phyloP scores from a whole-genome alignment of 1,139 yeast species.

The Torulaspora globosa region DNA sequence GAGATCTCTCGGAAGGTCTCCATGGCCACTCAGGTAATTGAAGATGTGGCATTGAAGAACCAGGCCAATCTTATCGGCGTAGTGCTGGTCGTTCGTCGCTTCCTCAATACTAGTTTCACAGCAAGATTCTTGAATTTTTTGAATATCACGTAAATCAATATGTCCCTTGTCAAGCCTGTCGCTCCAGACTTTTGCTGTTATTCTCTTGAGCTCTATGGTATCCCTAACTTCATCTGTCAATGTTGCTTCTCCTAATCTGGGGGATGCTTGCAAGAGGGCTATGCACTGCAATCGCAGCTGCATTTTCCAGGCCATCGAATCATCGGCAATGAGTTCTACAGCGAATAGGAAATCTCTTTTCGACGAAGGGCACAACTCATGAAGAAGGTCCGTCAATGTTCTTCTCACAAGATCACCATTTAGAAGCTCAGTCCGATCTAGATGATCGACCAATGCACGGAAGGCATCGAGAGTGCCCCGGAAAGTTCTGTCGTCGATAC shows the following conservation, averaged over 20 bases:
- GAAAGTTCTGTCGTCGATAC: background rate
- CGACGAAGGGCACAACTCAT: constrained; percentile 7
- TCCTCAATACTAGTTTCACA: background rate
- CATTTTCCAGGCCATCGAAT: constrained; percentile 8
- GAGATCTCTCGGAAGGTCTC: background rate
- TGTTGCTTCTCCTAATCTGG: background rate
- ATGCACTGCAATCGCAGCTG: constrained; percentile 10
- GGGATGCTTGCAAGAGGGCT: constrained; percentile 2
- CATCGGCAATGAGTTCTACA: constrained; percentile 5
- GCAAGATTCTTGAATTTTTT: constrained; percentile 3
- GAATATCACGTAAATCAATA: constrained; percentile 2
- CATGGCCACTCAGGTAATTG: constrained; percentile 13
- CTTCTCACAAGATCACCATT: background rate
- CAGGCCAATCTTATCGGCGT: constrained; percentile 9
- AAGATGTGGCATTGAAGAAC: constrained; percentile 16
- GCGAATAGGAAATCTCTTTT: constrained; percentile 10
- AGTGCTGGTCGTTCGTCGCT: constrained; percentile 3
- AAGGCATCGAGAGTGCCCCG: constrained; percentile 3
- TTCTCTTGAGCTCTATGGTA: constrained; percentile 3
- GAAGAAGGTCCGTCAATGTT: constrained; percentile 1
- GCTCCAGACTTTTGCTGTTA: constrained; percentile 8
- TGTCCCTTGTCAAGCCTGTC: constrained; percentile 6
- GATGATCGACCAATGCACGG: background rate
- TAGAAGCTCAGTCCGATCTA: background rate
- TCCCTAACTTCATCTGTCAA: background rate